These are phyloP conservation scores for Mycogone perniciosa DNA, from an alignment of 2,329 filamentous ascomycete genomes.

Conservation along the genomic window DNA sequence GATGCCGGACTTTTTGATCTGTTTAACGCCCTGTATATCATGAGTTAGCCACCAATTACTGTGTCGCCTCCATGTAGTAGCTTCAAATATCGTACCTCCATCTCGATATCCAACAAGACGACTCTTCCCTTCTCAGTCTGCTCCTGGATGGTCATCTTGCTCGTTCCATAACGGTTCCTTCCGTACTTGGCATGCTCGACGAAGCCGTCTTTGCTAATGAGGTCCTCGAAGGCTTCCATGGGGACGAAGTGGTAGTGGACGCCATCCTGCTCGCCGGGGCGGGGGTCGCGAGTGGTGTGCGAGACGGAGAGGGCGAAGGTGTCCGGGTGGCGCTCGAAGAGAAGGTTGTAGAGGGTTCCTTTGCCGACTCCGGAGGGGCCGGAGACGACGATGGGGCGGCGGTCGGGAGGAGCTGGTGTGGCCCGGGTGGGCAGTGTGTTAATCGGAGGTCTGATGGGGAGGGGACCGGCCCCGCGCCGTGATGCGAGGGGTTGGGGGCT, in stretches of 20 bases:
- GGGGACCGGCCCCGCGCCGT: neutral
- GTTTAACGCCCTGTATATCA: constrained; percentile 64
- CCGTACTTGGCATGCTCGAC: constrained; percentile 84
- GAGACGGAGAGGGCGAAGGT: constrained; percentile 52
- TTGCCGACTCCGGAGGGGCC: constrained; percentile 75
- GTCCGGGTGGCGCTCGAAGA: constrained; percentile 53
- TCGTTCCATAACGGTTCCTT: constrained; percentile 82
- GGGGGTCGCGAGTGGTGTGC: constrained; percentile 76
- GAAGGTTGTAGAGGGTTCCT: constrained; percentile 67
- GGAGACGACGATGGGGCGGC: constrained; percentile 65
- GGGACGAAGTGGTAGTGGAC: constrained; percentile 75
- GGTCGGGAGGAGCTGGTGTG: constrained; percentile 34
- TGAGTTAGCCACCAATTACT: neutral
- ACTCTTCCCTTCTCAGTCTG: constrained; percentile 64
- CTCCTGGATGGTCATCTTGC: constrained; percentile 69
- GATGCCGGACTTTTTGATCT: constrained; percentile 71
- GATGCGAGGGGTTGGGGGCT: neutral
- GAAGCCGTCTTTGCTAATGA: constrained; percentile 66
- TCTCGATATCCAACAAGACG: constrained; percentile 91
- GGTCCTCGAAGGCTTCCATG: constrained; percentile 58
- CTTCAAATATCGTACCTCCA: constrained; percentile 59
- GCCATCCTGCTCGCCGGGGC: constrained; percentile 68
- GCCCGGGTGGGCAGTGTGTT: neutral
- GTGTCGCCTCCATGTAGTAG: neutral
- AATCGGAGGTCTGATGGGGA: neutral